phyloP scores from a whole-genome alignment of 129 eudicot species.

The Scalesia atractyloides region DNA sequence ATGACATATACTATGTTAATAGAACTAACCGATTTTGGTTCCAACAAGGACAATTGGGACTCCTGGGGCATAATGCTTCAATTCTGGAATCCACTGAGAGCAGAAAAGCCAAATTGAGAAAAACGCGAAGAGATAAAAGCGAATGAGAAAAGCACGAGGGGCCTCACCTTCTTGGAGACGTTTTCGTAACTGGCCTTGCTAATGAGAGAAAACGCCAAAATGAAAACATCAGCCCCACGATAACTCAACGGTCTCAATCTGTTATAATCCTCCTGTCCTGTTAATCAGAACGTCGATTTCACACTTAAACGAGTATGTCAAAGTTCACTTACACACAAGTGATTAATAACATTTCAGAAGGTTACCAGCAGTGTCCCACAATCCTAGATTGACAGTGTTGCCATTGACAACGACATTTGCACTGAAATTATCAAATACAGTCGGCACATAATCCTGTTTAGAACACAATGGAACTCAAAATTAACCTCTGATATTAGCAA shows the following conservation, averaged over 20 bases:
- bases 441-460: conserved; percentile 60
- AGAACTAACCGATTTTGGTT: conserved; percentile 51
- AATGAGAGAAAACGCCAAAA: conserved; percentile 58
- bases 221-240: conserved; percentile 62
- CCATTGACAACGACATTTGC: conserved; percentile 60
- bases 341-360: conserved; percentile 6
- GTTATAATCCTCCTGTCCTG: conserved; percentile 63
- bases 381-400: conserved; percentile 50
- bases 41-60: conserved; percentile 61
- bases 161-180: conserved; percentile 48
- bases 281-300: conserved; percentile 15
- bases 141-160: neutral
- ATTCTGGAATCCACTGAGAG: conserved; percentile 58
- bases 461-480: neutral
- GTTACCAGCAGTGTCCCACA: conserved; percentile 66
- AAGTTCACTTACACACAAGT: neutral
- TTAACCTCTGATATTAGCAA: neutral
- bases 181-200: conserved; percentile 64
- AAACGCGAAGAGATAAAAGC: neutral
- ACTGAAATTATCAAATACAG: conserved; percentile 60
- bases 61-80: conserved; percentile 59
- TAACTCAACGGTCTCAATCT: conserved; percentile 60
- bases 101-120: neutral
- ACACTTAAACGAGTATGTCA: conserved; percentile 6
- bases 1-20: neutral